Evolutionary conservation across 129 eudicot genomes (phyloP).

Genomic region (Lactuca saligna): DNA sequence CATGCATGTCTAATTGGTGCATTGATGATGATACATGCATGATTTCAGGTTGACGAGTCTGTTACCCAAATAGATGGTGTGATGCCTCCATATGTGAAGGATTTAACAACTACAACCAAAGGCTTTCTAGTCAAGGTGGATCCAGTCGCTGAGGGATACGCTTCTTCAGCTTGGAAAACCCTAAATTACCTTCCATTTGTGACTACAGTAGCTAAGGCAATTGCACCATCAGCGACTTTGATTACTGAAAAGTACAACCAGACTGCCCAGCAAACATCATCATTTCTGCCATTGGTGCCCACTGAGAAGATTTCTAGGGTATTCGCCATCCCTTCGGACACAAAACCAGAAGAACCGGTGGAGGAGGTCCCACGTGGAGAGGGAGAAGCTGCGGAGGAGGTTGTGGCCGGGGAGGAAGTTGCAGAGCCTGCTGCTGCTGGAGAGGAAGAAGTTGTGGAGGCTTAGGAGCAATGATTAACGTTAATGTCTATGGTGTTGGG

Average conservation of each 20-base stretch:
- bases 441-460: not conserved
- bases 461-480: no score
- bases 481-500: no score
- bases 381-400: no score
- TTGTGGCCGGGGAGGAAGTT: not conserved
- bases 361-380: not conserved
- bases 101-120: not conserved
- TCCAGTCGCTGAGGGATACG: constrained; percentile 84
- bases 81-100: not conserved
- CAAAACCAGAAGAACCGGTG: constrained; percentile 6
- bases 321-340: constrained; percentile 28
- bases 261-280: constrained; percentile 40
- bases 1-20: no score
- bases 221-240: constrained; percentile 54
- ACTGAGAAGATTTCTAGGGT: constrained; percentile 59
- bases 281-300: constrained; percentile 60
- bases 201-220: constrained; percentile 65
- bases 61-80: not conserved
- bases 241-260: constrained; percentile 59
- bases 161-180: constrained; percentile 64
- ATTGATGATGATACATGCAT: no score
- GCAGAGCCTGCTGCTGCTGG: no score
- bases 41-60: constrained; percentile 1
- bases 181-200: constrained; percentile 75
- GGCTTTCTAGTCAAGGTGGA: constrained; percentile 44